phyloP scores from a whole-genome alignment of 345 rosid species.

The Geranium brycei region DNA sequence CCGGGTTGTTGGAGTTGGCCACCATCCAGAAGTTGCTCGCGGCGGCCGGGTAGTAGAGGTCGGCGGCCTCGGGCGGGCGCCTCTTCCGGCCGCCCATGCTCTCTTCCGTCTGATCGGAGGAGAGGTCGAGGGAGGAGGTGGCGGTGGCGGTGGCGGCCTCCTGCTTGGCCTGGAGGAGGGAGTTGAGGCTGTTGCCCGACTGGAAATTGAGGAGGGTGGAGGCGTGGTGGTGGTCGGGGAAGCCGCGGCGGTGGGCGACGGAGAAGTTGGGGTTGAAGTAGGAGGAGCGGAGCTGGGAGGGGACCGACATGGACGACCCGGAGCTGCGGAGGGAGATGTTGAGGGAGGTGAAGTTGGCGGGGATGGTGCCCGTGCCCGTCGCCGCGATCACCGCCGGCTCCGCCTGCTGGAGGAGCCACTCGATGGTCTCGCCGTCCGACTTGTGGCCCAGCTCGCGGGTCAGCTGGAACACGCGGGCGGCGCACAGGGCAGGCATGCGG shows the following conservation, averaged over 20 bases:
- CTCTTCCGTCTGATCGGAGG: constrained; percentile 21
- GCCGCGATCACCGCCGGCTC: constrained; percentile 96
- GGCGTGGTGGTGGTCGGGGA: constrained; percentile 14
- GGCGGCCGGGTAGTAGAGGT: constrained; percentile 43
- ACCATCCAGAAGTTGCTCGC: constrained; percentile 87
- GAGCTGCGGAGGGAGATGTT: constrained; percentile 87
- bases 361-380: constrained; percentile 95
- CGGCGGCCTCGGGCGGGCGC: constrained; percentile 42
- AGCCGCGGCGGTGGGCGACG: constrained; percentile 27
- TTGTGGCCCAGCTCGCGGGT: constrained; percentile 90
- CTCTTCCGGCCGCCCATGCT: constrained; percentile 28
- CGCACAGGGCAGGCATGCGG: constrained; percentile 98
- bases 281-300: constrained; percentile 61
- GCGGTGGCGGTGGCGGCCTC: constrained; percentile 16
- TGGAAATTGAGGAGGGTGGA: constrained; percentile 69
- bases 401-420: constrained; percentile 98
- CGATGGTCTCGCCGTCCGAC: constrained; percentile 91
- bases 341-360: constrained; percentile 86
- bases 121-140: no score
- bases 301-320: constrained; percentile 79
- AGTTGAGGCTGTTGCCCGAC: constrained; percentile 32
- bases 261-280: constrained; percentile 51
- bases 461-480: constrained; percentile 95
- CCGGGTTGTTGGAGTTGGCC: constrained; percentile 53
- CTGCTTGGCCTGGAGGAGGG: constrained; percentile 50